Percentiles rank a stretch among this genome's conserved stretches.
phyloP scores from a whole-genome alignment of 2,329 filamentous ascomycete genomes.

The Stagonosporopsis cucurbitacearum region DNA sequence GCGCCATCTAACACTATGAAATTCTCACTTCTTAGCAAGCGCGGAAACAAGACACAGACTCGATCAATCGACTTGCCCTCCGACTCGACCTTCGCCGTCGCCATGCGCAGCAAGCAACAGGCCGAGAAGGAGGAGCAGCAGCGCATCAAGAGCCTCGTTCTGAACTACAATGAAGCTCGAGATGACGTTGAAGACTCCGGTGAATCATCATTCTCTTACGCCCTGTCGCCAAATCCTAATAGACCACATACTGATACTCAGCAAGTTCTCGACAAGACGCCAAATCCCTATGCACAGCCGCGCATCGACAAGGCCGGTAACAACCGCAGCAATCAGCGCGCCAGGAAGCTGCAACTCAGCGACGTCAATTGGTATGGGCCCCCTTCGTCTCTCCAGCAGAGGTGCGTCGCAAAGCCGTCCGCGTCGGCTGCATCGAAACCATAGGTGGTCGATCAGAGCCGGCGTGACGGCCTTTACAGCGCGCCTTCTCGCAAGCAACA shows the following conservation, averaged over 20 bases:
- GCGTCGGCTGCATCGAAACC: constrained; percentile 17
- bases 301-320: constrained; percentile 63
- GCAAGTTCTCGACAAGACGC: constrained; percentile 50
- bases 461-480: constrained; percentile 12
- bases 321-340: constrained; percentile 78
- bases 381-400: constrained; percentile 28
- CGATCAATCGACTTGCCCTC: constrained; percentile 87
- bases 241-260: constrained; percentile 53
- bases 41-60: constrained; percentile 94
- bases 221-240: constrained; percentile 55
- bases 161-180: constrained; percentile 88
- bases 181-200: constrained; percentile 77
- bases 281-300: constrained; percentile 53
- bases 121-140: constrained; percentile 96
- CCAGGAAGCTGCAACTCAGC: constrained; percentile 89
- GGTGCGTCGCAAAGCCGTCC: constrained; percentile 13
- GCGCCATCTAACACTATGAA: constrained; percentile 74
- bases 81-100: constrained; percentile 92
- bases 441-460: constrained; percentile 19
- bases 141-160: constrained; percentile 95
- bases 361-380: constrained; percentile 92
- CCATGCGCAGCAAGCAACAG: constrained; percentile 94
- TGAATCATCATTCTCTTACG: constrained; percentile 60
- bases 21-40: constrained; percentile 94
- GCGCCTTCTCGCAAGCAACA: constrained; percentile 14